These are phyloP conservation scores for Jaltomata sinuosa DNA, from an alignment of 257 asterid genomes.

Conservation along the genomic window DNA sequence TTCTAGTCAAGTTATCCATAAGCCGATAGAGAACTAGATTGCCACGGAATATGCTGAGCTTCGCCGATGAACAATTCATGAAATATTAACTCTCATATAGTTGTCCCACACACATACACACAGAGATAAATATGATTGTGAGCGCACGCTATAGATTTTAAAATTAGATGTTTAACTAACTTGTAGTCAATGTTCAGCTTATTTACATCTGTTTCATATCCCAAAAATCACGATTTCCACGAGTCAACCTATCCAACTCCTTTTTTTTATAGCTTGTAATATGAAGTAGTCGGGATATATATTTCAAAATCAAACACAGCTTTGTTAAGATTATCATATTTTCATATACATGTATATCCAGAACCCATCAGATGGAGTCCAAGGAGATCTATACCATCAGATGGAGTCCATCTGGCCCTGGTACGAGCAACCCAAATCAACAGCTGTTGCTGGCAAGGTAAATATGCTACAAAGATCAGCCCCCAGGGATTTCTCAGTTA, in stretches of 20 bases:
- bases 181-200: background rate
- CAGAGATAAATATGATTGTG: background rate
- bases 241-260: background rate
- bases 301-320: too few species aligned
- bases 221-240: background rate
- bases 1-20: background rate
- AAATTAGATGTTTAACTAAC: background rate
- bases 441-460: conserved; percentile 85
- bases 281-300: too few species aligned
- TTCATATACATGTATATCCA: too few species aligned
- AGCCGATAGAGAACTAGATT: background rate
- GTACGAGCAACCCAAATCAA: conserved; percentile 79
- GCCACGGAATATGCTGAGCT: background rate
- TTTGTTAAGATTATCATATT: too few species aligned
- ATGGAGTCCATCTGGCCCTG: conserved; percentile 98
- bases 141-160: background rate
- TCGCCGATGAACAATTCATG: background rate
- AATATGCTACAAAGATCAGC: background rate
- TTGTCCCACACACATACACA: background rate
- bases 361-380: too few species aligned
- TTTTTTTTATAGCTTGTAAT: too few species aligned
- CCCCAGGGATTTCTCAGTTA: background rate
- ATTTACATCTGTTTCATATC: background rate
- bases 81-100: background rate
- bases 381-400: conserved; percentile 96